Percentiles rank a stretch among this genome's conserved stretches.
These are phyloP conservation scores for Beauveria sp. DNA, from an alignment of 2,329 filamentous ascomycete genomes.

Conservation along the genomic window DNA sequence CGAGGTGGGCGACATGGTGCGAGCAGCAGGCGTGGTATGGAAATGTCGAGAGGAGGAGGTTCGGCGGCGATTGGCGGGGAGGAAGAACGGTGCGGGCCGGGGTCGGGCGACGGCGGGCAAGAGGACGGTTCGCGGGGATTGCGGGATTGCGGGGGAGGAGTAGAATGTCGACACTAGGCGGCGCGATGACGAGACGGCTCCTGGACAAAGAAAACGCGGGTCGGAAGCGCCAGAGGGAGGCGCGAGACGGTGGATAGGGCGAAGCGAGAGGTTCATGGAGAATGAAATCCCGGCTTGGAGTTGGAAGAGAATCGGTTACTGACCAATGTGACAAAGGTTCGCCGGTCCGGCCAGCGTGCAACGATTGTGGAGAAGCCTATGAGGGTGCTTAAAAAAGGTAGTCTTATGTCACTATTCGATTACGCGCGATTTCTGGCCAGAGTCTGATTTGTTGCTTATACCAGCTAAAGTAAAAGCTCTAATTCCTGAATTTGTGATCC, in stretches of 20 bases:
- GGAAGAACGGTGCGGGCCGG: neutral
- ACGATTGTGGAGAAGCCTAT: neutral
- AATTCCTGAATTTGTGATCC: no score
- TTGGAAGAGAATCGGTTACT: neutral
- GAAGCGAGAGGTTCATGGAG: conserved; percentile 10
- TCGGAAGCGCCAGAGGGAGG: neutral
- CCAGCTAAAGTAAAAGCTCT: no score
- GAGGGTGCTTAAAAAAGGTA: neutral
- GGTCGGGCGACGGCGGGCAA: neutral
- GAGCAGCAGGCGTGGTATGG: neutral
- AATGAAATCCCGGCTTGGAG: neutral
- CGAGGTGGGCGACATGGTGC: conserved; percentile 32
- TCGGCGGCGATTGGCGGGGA: neutral
- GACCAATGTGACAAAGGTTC: neutral
- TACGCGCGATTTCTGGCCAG: neutral
- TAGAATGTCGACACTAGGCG: conserved; percentile 9
- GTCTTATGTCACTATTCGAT: neutral
- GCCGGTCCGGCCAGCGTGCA: neutral
- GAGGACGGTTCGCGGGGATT: neutral
- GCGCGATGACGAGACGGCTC: conserved; percentile 12
- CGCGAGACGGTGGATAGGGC: neutral
- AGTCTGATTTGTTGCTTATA: no score
- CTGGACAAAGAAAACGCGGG: conserved; percentile 13
- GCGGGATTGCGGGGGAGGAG: conserved; percentile 2
- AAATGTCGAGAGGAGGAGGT: neutral